Evolutionary conservation across 2,329 filamentous ascomycete genomes (phyloP).

Genomic region (Ophiostoma novo-ulmi): DNA sequence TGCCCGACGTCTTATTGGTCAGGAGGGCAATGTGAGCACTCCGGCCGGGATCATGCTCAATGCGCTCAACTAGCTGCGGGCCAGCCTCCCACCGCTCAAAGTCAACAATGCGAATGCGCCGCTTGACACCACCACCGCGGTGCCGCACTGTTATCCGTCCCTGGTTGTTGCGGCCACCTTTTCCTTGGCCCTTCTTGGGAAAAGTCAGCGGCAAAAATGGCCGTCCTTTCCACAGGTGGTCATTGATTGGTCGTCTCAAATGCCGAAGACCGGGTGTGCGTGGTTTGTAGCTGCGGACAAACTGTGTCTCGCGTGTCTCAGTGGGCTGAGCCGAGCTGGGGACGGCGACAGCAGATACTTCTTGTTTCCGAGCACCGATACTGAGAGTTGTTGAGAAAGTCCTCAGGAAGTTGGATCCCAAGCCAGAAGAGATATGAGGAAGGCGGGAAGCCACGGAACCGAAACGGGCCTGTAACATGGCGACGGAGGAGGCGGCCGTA

Average conservation of each 20-base stretch:
- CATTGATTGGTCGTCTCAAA: slow-evolving; percentile 86
- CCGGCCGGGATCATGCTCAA: slow-evolving; percentile 92
- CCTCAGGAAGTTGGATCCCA: slow-evolving; percentile 25
- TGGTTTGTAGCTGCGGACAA: slow-evolving; percentile 83
- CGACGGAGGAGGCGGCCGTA: slow-evolving; percentile 21
- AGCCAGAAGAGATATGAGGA: slow-evolving; percentile 12
- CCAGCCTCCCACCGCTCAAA: slow-evolving; percentile 75
- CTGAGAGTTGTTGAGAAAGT: slow-evolving; percentile 29
- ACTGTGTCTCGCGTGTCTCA: slow-evolving; percentile 37
- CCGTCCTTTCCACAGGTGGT: slow-evolving; percentile 92
- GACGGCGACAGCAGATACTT: slow-evolving; percentile 7
- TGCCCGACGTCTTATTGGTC: slow-evolving; percentile 65
- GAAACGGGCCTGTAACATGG: slow-evolving; percentile 64
- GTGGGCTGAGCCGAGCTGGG: background rate
- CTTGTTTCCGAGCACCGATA: slow-evolving; percentile 19
- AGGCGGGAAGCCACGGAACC: slow-evolving; percentile 41
- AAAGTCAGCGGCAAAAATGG: slow-evolving; percentile 79
- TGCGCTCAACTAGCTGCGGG: slow-evolving; percentile 81
- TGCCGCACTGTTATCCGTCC: slow-evolving; percentile 86
- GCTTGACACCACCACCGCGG: slow-evolving; percentile 84
- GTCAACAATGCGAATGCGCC: slow-evolving; percentile 86
- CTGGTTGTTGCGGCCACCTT: slow-evolving; percentile 85
- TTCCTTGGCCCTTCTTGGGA: slow-evolving; percentile 85
- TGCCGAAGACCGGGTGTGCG: slow-evolving; percentile 89
- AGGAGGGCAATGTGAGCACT: slow-evolving; percentile 89